These are phyloP conservation scores for Entomortierella parvispora DNA, from an alignment of 192 early-diverging fungal species.

Conservation along the genomic window DNA sequence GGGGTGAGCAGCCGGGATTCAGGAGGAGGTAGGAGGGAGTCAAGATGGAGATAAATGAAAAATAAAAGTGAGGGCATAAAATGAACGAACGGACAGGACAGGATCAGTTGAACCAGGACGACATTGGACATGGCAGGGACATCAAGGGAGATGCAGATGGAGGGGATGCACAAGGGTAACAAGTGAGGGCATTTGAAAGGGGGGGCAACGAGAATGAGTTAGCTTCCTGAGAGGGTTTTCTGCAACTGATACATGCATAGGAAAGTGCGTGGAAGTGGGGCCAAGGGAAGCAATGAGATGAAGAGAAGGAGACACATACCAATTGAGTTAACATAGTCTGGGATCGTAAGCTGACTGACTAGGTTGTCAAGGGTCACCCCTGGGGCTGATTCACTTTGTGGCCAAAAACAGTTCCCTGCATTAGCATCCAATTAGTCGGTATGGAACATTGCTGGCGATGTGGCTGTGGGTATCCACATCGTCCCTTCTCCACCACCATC, in stretches of 20 bases:
- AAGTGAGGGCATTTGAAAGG: conserved; percentile 5
- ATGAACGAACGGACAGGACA: neutral
- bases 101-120: neutral
- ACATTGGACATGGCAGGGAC: neutral
- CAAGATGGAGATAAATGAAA: neutral
- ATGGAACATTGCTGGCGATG: too few relatives aligned
- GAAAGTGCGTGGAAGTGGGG: neutral
- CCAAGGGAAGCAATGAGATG: neutral
- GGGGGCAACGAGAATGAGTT: neutral
- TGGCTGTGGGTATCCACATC: too few relatives aligned
- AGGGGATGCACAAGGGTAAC: neutral
- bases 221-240: too few relatives aligned
- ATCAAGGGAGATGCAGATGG: too few relatives aligned
- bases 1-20: neutral
- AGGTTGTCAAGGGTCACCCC: conserved; percentile 40
- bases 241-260: too few relatives aligned
- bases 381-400: conserved; percentile 31
- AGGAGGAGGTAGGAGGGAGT: neutral
- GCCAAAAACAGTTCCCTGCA: too few relatives aligned
- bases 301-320: conserved; percentile 21
- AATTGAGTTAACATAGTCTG: conserved; percentile 26
- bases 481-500: too few relatives aligned
- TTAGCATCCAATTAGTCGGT: too few relatives aligned
- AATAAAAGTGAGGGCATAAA: neutral
- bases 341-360: conserved; percentile 39